Conservation (phyloP, 2,329 filamentous ascomycete genomes). For the Xylariaceae sp. region DNA sequence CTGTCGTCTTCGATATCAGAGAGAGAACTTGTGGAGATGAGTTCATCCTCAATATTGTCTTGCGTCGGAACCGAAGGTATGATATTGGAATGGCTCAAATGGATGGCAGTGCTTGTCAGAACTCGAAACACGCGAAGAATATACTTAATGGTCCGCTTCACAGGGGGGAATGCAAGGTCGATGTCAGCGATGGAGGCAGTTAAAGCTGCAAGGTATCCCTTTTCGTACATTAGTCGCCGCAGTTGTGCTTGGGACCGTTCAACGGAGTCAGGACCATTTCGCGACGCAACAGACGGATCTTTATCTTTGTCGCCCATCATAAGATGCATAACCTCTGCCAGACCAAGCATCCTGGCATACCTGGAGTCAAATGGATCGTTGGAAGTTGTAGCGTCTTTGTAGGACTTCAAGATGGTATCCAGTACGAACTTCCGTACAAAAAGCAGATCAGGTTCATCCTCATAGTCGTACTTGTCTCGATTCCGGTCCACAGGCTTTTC, state of each 20-base stretch:
- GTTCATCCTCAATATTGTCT: slow-evolving; percentile 80
- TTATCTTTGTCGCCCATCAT: slow-evolving; percentile 86
- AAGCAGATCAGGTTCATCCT: slow-evolving; percentile 82
- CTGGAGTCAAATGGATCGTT: slow-evolving; percentile 82
- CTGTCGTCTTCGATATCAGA: slow-evolving; percentile 87
- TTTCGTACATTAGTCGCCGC: slow-evolving; percentile 96
- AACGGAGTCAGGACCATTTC: slow-evolving; percentile 44
- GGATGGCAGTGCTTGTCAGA: slow-evolving; percentile 84
- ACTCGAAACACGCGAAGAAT: slow-evolving; percentile 89
- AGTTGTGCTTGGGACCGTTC: slow-evolving; percentile 79
- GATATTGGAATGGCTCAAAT: slow-evolving; percentile 82
- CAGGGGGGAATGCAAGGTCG: slow-evolving; percentile 90
- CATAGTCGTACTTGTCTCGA: slow-evolving; percentile 67
- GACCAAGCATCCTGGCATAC: slow-evolving; percentile 84
- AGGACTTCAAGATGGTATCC: slow-evolving; percentile 89
- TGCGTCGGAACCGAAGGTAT: slow-evolving; percentile 71
- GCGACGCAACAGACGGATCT: slow-evolving; percentile 51
- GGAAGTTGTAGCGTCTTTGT: slow-evolving; percentile 83
- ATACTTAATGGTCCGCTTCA: slow-evolving; percentile 95
- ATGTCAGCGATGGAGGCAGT: slow-evolving; percentile 94
- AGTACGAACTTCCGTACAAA: slow-evolving; percentile 96
- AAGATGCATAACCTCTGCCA: slow-evolving; percentile 90
- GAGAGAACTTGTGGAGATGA: slow-evolving; percentile 84
- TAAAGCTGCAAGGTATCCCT: slow-evolving; percentile 88
- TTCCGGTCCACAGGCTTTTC: slow-evolving; percentile 70